Evolutionary conservation across 805 yeast genomes (phyloP).

Genomic region (Scheffersomyces ergatensis): DNA sequence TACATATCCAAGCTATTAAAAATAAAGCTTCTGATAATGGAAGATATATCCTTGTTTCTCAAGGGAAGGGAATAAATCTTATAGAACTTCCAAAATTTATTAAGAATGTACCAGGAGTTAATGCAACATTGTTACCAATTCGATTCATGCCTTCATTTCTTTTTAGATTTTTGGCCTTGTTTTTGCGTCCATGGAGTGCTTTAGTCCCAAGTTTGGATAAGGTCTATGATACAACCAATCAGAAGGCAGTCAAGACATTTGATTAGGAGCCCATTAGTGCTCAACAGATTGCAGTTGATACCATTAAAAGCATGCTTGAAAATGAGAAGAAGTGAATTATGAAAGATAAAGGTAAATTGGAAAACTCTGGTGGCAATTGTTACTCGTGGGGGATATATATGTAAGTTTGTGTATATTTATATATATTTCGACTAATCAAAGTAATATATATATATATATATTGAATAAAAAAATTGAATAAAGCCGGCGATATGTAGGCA

Average conservation of each 20-base stretch:
- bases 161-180: background rate
- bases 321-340: background rate
- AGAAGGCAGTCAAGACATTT: background rate
- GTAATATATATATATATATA: too few species aligned
- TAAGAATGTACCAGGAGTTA: background rate
- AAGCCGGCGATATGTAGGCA: too few species aligned
- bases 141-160: background rate
- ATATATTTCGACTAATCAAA: too few species aligned
- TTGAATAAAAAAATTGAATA: too few species aligned
- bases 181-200: background rate
- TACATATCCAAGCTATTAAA: slow-evolving; percentile 40
- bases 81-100: background rate
- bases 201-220: background rate
- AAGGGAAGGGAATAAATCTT: background rate
- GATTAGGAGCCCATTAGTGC: background rate
- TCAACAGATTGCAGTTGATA: background rate
- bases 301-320: background rate
- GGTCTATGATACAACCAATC: background rate
- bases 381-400: too few species aligned
- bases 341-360: too few species aligned
- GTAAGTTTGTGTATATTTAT: too few species aligned
- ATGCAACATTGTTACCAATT: background rate
- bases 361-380: too few species aligned
- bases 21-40: slow-evolving; percentile 14
- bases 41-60: slow-evolving; percentile 17